Conservation (phyloP, 2,329 filamentous ascomycete genomes). For the Zopfia rhizophila region DNA sequence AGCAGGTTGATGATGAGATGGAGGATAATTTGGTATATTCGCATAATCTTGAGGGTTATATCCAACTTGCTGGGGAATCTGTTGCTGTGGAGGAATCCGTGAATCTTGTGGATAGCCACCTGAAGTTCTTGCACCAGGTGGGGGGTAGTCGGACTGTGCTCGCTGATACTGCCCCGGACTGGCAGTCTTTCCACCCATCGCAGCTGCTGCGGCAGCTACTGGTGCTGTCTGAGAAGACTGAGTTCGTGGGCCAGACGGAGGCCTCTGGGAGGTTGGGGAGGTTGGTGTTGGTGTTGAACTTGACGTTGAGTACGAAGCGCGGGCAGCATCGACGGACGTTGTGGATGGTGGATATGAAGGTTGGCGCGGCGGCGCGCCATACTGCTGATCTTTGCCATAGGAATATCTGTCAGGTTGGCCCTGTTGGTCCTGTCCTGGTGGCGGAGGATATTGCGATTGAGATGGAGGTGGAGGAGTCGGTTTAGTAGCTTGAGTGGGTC, state of each 20-base stretch:
- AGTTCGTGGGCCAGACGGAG: slow-evolving; percentile 58
- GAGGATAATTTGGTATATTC: slow-evolving; percentile 49
- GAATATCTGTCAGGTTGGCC: slow-evolving; percentile 57
- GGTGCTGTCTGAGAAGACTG: slow-evolving; percentile 58
- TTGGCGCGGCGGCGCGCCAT: slow-evolving; percentile 47
- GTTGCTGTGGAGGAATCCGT: slow-evolving; percentile 50
- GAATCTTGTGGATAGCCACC: slow-evolving; percentile 53
- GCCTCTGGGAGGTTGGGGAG: slow-evolving; percentile 60
- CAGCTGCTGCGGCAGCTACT: slow-evolving; percentile 60
- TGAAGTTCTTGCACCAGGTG: slow-evolving; percentile 41
- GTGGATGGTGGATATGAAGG: slow-evolving; percentile 53
- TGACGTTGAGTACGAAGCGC: slow-evolving; percentile 54
- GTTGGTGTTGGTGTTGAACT: slow-evolving; percentile 52
- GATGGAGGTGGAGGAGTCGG: slow-evolving; percentile 45
- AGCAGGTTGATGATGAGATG: slow-evolving; percentile 42
- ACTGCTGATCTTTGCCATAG: slow-evolving; percentile 57
- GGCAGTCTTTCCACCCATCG: slow-evolving; percentile 56
- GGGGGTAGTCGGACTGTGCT: slow-evolving; percentile 56
- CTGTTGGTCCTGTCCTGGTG: slow-evolving; percentile 42
- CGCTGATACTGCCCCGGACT: slow-evolving; percentile 56
- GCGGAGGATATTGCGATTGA: slow-evolving; percentile 45
- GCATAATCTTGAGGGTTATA: slow-evolving; percentile 85
- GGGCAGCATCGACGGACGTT: slow-evolving; percentile 60
- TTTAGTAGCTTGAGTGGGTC: slow-evolving; percentile 62
- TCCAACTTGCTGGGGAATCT: slow-evolving; percentile 64